These are phyloP conservation scores for Podospora pseudoanserina DNA, from an alignment of 495 filamentous ascomycete genomes.

Conservation along the genomic window DNA sequence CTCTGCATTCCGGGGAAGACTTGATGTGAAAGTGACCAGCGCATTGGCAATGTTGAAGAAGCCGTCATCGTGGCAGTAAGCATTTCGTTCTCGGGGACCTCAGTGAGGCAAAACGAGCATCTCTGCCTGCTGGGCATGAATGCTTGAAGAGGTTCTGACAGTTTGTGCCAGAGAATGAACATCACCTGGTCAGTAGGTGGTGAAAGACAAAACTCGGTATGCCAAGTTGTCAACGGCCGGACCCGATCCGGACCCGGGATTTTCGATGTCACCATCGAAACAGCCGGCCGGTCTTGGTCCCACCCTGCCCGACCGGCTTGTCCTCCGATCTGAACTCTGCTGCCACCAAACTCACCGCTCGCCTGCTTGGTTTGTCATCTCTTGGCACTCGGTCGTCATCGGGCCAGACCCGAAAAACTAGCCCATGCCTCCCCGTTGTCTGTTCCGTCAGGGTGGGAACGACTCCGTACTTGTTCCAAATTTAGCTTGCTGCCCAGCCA, in stretches of 20 bases:
- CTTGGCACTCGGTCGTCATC: background rate
- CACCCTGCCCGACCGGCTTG: background rate
- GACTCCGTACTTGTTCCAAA: background rate
- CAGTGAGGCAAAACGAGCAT: background rate
- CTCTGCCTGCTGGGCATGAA: background rate
- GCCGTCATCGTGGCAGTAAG: background rate
- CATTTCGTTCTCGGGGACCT: background rate
- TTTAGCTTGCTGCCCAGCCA: slow-evolving; percentile 1
- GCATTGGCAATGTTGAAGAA: background rate
- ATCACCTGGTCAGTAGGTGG: background rate
- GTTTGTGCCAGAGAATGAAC: background rate
- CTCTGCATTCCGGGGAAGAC: background rate
- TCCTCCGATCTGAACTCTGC: background rate
- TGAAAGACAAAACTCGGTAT: background rate
- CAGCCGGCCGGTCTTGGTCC: background rate
- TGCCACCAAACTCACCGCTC: background rate
- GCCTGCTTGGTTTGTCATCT: slow-evolving; percentile 1
- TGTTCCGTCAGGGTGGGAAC: slow-evolving; percentile 9
- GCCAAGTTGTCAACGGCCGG: slow-evolving; percentile 4
- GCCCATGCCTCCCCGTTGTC: background rate
- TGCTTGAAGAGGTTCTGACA: background rate
- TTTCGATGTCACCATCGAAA: background rate
- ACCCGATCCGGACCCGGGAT: slow-evolving; percentile 1
- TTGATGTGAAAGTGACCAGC: background rate
- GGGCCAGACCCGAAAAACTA: background rate